Percentiles rank a stretch among this genome's conserved stretches.
phyloP scores from a whole-genome alignment of 352 stramenopile genomes.

The Phytophthora multivora region DNA sequence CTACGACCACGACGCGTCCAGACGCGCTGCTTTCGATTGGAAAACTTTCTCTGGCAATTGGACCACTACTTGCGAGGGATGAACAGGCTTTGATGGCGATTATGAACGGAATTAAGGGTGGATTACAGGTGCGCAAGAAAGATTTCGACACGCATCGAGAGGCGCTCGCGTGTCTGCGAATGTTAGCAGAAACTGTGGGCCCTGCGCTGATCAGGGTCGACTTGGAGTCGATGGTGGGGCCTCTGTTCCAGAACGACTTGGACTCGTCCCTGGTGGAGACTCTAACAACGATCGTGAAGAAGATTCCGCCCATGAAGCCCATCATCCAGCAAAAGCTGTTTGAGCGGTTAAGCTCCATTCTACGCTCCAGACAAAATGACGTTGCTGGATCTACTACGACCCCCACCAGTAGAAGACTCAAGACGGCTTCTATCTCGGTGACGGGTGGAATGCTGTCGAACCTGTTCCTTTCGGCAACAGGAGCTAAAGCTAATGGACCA shows the following conservation, averaged over 20 bases:
- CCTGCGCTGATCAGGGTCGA: conserved; percentile 78
- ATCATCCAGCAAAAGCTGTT: conserved; percentile 87
- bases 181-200: conserved; percentile 81
- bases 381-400: conserved; percentile 46
- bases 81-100: conserved; percentile 81
- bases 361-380: conserved; percentile 65
- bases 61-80: conserved; percentile 72
- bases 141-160: conserved; percentile 87
- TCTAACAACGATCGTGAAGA: conserved; percentile 85
- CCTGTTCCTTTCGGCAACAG: conserved; percentile 65
- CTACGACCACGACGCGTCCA: conserved; percentile 74
- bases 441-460: conserved; percentile 75
- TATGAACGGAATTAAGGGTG: conserved; percentile 88
- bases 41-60: conserved; percentile 85
- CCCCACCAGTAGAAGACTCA: conserved; percentile 65
- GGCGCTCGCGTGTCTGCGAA: conserved; percentile 79
- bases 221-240: conserved; percentile 78
- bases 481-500: conserved; percentile 43
- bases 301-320: conserved; percentile 74
- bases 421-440: conserved; percentile 76
- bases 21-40: conserved; percentile 86
- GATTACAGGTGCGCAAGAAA: conserved; percentile 83
- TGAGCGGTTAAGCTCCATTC: conserved; percentile 76
- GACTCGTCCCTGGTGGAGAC: conserved; percentile 84
- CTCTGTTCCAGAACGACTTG: conserved; percentile 86